Evolutionary conservation across 1,284 basidiomycete species (phyloP), one percentile per base, ranked within the genome.

Genomic region (Puccinia coronata): DNA sequence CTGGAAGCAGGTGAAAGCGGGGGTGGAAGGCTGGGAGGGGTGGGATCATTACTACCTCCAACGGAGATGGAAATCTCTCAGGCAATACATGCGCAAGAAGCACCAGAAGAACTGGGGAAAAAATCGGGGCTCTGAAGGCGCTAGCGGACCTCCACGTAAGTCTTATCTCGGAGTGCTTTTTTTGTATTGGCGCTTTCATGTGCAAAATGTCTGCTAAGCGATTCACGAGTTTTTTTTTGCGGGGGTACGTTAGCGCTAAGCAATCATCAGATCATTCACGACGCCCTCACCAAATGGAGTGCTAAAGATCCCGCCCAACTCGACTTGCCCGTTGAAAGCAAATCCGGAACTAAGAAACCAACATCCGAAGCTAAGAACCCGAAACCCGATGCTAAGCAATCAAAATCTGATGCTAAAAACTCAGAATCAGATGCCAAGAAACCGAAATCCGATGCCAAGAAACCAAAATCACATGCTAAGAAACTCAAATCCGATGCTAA

Each of bases 21-120:
- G 89, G 1, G 92, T 93, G 85, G 85, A 90, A 34, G 88, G 91
- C 81, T 93, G 92, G 92, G 92, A 93, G 83, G 84, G 92, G n/a
- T 93, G 91, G 91, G 93, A 92, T 85, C 89, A 92, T 0, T 92
- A 93, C 83, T 88, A 89, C 18, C 87, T 93, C 47, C 92, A 93
- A 83, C 88, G 92, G 55, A 90, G 92, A 70, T 93, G 92, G 92
- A 85, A 90, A 51, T 91, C 91, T 0, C 89, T 93, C 90, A 93
- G 93, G 84, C 88, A 89, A 76, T 47, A 70, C 43, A 25, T 41
- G 25, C 23, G 34, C 20, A 53, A 69, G 39, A 80, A 80, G 25
- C 28, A 71, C 28, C 18, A 23, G 2, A 49, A 71, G 28, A 20
- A 53, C 1, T 67, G 63, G 63, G 9, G 28, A 47, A 53, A 23